phyloP scores from a whole-genome alignment of 2,329 filamentous ascomycete species.

The Aquanectria penicillioides region DNA sequence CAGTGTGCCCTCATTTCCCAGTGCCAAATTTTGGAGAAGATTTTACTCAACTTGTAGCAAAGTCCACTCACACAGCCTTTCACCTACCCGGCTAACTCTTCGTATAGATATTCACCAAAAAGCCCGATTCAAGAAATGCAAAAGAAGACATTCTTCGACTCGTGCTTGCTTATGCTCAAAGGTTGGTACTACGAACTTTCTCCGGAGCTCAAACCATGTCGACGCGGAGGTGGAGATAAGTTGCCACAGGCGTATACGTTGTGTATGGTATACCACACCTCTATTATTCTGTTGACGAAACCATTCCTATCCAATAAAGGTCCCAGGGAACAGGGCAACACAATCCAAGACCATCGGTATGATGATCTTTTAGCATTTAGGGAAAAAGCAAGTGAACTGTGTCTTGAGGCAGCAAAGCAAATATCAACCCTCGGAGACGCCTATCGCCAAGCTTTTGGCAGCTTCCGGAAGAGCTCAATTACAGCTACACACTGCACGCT shows the following conservation, averaged over 20 bases:
- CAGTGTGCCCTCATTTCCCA: not conserved
- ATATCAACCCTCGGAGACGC: not conserved
- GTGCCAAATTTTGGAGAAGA: slow-evolving; percentile 15
- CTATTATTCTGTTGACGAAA: not conserved
- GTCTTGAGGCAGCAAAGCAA: not conserved
- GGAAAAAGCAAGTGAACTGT: not conserved
- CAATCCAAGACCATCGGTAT: too few relatives aligned
- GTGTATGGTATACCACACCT: slow-evolving; percentile 13
- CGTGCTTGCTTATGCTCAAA: not conserved
- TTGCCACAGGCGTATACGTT: not conserved
- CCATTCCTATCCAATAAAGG: slow-evolving; percentile 13
- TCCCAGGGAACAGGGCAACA: not conserved
- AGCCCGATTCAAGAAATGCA: not conserved
- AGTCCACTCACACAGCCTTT: not conserved
- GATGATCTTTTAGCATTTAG: too few relatives aligned
- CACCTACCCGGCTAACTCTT: not conserved
- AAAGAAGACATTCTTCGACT: slow-evolving; percentile 2
- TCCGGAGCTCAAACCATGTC: not conserved
- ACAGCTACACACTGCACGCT: slow-evolving; percentile 7
- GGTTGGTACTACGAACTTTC: slow-evolving; percentile 1
- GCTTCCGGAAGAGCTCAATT: slow-evolving; percentile 2
- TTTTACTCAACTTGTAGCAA: slow-evolving; percentile 11
- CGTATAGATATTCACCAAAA: slow-evolving; percentile 2
- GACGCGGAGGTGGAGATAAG: not conserved
- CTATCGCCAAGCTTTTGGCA: slow-evolving; percentile 3